Conservation (phyloP, 345 rosid genomes). For the Rhodomyrtus tomentosa region DNA sequence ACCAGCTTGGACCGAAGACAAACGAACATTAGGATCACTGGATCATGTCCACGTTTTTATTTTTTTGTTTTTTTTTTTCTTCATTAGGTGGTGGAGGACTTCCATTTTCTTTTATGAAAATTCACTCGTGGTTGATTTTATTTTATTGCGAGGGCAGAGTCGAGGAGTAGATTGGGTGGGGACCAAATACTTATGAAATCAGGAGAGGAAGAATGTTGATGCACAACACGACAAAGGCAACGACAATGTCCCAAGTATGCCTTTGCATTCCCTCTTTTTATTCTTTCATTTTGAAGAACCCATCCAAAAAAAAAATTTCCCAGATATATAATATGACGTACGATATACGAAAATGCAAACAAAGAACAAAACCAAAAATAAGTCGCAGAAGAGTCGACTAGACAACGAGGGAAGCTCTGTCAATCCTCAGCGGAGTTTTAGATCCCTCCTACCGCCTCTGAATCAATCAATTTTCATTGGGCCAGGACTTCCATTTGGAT, state of each 20-base stretch:
- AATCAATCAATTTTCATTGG: slow-evolving; percentile 20
- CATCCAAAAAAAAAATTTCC: slow-evolving; percentile 38
- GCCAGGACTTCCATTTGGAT: neutral
- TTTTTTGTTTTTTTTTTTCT: neutral
- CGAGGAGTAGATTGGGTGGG: neutral
- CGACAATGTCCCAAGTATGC: slow-evolving; percentile 40
- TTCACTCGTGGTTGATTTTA: neutral
- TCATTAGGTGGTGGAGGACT: neutral
- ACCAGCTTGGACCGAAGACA: no score
- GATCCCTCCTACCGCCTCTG: slow-evolving; percentile 4
- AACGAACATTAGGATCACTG: no score
- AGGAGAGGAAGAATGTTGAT: slow-evolving; percentile 34
- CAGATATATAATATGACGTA: neutral
- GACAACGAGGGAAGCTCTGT: slow-evolving; percentile 12
- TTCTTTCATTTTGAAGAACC: no score
- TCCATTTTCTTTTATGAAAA: neutral
- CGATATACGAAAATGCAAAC: neutral
- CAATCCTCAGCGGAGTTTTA: slow-evolving; percentile 4
- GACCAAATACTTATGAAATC: neutral
- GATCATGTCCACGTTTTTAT: neutral
- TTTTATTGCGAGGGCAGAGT: neutral
- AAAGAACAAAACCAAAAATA: slow-evolving; percentile 2
- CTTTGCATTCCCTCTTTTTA: slow-evolving; percentile 7
- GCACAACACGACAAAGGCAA: slow-evolving; percentile 40
- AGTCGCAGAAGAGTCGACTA: neutral